Evolutionary conservation across 1,284 basidiomycete genomes (phyloP).

Genomic region (Grifola frondosa): DNA sequence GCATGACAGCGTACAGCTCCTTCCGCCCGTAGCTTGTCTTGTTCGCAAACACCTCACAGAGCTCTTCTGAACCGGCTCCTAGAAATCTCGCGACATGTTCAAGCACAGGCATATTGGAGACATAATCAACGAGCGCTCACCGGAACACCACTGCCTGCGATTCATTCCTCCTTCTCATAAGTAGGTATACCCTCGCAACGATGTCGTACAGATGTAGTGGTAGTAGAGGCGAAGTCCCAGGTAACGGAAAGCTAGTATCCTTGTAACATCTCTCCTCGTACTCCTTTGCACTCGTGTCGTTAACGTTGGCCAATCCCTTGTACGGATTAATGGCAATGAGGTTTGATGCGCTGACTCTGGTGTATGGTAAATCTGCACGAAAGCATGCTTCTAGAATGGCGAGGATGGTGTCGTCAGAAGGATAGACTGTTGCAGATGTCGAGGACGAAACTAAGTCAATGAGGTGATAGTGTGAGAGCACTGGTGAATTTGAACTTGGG

Average conservation of each 20-base stretch:
- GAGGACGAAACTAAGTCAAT: conserved; percentile 72
- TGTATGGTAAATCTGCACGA: conserved; percentile 81
- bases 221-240: conserved; percentile 59
- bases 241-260: conserved; percentile 63
- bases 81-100: conserved; percentile 72
- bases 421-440: conserved; percentile 68
- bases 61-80: conserved; percentile 75
- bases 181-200: conserved; percentile 77
- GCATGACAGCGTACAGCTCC: conserved; percentile 82
- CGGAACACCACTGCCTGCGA: conserved; percentile 81
- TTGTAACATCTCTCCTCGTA: conserved; percentile 81
- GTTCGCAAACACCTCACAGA: conserved; percentile 77
- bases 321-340: conserved; percentile 86
- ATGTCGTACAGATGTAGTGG: conserved; percentile 89
- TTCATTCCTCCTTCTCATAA: conserved; percentile 78
- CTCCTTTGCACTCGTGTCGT: conserved; percentile 78
- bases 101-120: conserved; percentile 65
- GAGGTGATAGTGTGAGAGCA: conserved; percentile 53
- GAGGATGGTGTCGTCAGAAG: conserved; percentile 80
- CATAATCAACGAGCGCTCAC: conserved; percentile 55
- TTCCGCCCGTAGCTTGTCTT: conserved; percentile 85
- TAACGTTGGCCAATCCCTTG: conserved; percentile 77
- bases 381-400: conserved; percentile 81
- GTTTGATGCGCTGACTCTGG: conserved; percentile 69
- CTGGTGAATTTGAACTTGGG: too few relatives aligned